Percentiles rank a stretch among this genome's conserved stretches.
Conservation (phyloP, 2,329 filamentous ascomycete genomes). For the Hypoxylon sp. region DNA sequence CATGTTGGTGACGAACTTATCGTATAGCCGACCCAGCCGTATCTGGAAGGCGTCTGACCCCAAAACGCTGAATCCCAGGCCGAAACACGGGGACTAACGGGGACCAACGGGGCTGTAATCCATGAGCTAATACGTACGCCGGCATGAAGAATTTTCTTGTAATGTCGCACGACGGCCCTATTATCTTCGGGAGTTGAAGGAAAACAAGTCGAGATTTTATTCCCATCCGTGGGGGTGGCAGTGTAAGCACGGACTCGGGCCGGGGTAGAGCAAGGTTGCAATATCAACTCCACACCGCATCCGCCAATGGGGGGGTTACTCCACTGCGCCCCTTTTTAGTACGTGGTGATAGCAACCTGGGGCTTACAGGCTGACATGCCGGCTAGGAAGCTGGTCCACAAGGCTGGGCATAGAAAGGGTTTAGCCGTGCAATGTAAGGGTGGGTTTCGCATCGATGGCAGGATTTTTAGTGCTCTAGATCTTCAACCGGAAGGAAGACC, state of each 20-base stretch:
- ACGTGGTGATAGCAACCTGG: conserved; percentile 8
- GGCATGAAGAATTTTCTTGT: conserved; percentile 14
- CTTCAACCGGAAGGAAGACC: conserved; percentile 6
- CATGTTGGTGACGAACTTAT: conserved; percentile 3
- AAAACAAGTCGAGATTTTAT: background rate
- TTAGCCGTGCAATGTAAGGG: conserved; percentile 4
- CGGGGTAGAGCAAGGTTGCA: conserved; percentile 7
- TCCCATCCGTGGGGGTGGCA: conserved; percentile 6
- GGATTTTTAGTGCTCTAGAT: conserved; percentile 19
- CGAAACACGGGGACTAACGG: conserved; percentile 13
- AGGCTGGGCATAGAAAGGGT: background rate
- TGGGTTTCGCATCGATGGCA: conserved; percentile 7
- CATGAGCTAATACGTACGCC: conserved; percentile 10
- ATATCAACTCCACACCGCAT: conserved; percentile 23
- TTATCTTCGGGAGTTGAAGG: conserved; percentile 6
- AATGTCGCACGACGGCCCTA: conserved; percentile 12
- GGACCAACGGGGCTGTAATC: conserved; percentile 21
- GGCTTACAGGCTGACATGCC: background rate
- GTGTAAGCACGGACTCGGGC: background rate
- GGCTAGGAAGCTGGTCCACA: background rate
- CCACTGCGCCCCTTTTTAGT: conserved; percentile 24
- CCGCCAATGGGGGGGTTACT: conserved; percentile 18
- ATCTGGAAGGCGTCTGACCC: conserved; percentile 8
- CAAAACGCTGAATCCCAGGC: conserved; percentile 6
- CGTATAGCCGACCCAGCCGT: background rate